A percentile compares a stretch with the other conserved stretches of the same genome.
These are phyloP conservation scores for Stephania japonica DNA, from an alignment of 164 flowering plant genomes.

Conservation along the genomic window DNA sequence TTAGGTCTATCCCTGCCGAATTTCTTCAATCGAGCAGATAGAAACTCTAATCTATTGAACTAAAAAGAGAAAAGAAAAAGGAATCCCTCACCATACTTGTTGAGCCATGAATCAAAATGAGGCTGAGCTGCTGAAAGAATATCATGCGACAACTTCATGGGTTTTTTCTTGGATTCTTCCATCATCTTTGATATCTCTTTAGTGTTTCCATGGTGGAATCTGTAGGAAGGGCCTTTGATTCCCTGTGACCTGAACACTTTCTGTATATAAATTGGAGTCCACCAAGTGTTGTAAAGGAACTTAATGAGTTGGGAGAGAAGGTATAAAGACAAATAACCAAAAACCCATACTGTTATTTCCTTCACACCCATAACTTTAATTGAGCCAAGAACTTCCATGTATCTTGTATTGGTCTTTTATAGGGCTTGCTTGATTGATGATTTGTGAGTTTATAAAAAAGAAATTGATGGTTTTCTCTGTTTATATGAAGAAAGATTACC, in stretches of 20 bases:
- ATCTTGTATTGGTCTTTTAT: no score
- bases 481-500: no score
- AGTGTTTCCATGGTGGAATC: constrained; percentile 23
- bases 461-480: no score
- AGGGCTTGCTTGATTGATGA: no score
- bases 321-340: constrained; percentile 7
- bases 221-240: constrained; percentile 25
- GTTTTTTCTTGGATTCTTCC: constrained; percentile 10
- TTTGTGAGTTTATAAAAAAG: no score
- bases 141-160: constrained; percentile 25
- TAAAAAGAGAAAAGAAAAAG: neutral
- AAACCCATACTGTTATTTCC: neutral
- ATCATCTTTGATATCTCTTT: constrained; percentile 18
- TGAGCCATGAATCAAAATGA: constrained; percentile 21
- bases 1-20: no score
- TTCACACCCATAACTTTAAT: neutral
- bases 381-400: neutral
- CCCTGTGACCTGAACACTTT: constrained; percentile 17
- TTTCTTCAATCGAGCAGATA: no score
- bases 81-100: constrained; percentile 13
- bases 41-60: no score
- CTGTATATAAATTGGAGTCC: constrained; percentile 16
- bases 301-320: constrained; percentile 3
- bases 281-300: constrained; percentile 19
- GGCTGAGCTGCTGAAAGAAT: constrained; percentile 20